Evolutionary conservation across 2,329 filamentous ascomycete species (phyloP), one percentile per base, ranked within the genome.

Genomic region (Botrytis galanthina): DNA sequence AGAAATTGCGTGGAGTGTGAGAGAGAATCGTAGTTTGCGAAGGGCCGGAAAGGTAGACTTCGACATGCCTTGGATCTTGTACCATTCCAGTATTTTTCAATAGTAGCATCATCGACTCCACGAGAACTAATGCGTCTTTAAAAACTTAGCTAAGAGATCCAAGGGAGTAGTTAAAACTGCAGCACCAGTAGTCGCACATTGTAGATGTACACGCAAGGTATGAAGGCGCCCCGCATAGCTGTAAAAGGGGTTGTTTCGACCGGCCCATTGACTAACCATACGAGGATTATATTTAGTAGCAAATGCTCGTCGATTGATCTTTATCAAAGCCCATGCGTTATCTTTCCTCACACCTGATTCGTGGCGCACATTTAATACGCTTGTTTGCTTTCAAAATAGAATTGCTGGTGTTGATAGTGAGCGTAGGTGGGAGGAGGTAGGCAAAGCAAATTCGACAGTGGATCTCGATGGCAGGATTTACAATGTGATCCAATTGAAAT

Each of bases 391-490:
- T 10, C 32, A 26, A 51, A 51, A n/a, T n/a, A 39, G n/a, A 20
- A 63, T 20, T 48, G 22, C 32, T 62, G 14, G 59, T 22, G 57
- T 35, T 22, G 14, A 26, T n/a, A 37, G 39, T 44, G 37, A n/a
- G 39, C 70, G 48, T 37, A 68, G 62, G 37, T 60, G 48, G 64
- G 60, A 64, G 70, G 42, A 64, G 70, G 42, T n/a, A 71, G n/a
- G 29, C 70, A 48, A 42, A 68, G 64, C 26, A 54, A 29, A 54
- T 39, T n/a, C 26, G 46, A 39, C 46, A 26, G 32, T 62, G 57
- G 29, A 71, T 48, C 39, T 18, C 20, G 26, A 42, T 39, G 37
- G 39, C 37, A 44, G 62, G 39, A 72, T 54, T 39, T 9, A 59
- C 42, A 18, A 4, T 37, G 22, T 54, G 32, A 26, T 48, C 63